Conservation (phyloP, 768 basidiomycete species). For the Lactarius vividus region DNA sequence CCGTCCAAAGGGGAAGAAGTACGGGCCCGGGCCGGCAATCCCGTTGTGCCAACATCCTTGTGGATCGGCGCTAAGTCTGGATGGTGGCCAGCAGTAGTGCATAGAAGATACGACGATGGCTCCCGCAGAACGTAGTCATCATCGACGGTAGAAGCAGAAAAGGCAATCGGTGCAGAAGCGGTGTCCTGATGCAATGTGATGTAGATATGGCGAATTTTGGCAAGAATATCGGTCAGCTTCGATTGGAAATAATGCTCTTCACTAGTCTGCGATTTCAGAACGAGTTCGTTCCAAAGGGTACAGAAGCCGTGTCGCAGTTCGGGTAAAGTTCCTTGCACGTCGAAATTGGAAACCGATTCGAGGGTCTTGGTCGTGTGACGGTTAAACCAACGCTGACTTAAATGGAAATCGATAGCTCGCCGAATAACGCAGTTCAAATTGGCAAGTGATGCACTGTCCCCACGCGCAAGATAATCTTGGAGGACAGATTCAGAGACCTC, state of each 20-base stretch:
- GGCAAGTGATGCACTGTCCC: background rate
- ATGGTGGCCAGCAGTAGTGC: background rate
- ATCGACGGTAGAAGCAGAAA: background rate
- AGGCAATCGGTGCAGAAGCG: too few species aligned
- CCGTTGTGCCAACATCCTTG: too few species aligned
- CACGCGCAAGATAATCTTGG: background rate
- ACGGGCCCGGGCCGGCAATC: too few species aligned
- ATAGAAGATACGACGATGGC: background rate
- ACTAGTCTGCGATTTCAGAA: too few species aligned
- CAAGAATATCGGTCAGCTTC: background rate
- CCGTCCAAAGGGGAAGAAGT: too few species aligned
- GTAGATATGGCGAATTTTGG: too few species aligned
- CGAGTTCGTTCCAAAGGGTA: too few species aligned
- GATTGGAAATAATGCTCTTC: too few species aligned
- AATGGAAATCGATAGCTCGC: background rate
- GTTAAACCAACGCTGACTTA: background rate
- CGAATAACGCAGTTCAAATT: background rate
- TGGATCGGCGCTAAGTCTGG: background rate
- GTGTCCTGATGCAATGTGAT: too few species aligned
- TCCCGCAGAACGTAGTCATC: background rate
- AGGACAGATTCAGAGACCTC: background rate
- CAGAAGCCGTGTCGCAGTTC: background rate
- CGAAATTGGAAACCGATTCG: background rate
- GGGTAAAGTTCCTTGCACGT: background rate
- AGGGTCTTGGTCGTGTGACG: background rate